Evolutionary conservation across 495 filamentous ascomycete species (phyloP).

Genomic region (Penicillium pulvis): DNA sequence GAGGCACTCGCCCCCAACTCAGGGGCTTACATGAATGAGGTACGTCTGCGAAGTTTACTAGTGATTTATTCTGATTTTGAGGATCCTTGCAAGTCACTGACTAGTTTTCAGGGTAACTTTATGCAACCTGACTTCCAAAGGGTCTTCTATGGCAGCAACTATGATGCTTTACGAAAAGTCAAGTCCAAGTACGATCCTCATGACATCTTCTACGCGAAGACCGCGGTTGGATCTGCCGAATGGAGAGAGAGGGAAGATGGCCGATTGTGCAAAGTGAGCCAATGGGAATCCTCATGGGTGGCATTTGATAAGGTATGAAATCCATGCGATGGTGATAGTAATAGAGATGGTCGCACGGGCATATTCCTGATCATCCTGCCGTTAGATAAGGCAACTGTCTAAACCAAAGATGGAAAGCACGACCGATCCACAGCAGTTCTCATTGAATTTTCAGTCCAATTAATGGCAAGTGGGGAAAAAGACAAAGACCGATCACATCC

Average conservation of each 20-base stretch:
- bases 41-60: background rate
- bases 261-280: slow-evolving; percentile 32
- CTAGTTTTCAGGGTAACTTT: slow-evolving; percentile 36
- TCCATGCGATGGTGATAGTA: background rate
- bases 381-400: too few relatives aligned
- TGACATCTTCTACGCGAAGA: slow-evolving; percentile 58
- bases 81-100: slow-evolving; percentile 1
- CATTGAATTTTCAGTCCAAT: too few relatives aligned
- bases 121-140: slow-evolving; percentile 52
- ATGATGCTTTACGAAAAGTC: slow-evolving; percentile 35
- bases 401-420: too few relatives aligned
- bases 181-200: slow-evolving; percentile 58
- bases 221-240: slow-evolving; percentile 62
- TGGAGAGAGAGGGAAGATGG: slow-evolving; percentile 45
- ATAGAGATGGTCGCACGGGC: background rate
- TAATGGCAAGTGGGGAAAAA: too few relatives aligned
- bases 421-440: too few relatives aligned
- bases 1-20: slow-evolving; percentile 37
- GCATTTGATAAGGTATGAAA: slow-evolving; percentile 6
- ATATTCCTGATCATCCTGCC: too few relatives aligned
- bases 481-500: background rate
- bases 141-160: slow-evolving; percentile 54
- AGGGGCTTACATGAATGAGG: slow-evolving; percentile 47
- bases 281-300: slow-evolving; percentile 12
- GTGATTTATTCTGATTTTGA: background rate